Conservation (phyloP, 192 early-diverging fungal genomes). For the Coemansia sp. region DNA sequence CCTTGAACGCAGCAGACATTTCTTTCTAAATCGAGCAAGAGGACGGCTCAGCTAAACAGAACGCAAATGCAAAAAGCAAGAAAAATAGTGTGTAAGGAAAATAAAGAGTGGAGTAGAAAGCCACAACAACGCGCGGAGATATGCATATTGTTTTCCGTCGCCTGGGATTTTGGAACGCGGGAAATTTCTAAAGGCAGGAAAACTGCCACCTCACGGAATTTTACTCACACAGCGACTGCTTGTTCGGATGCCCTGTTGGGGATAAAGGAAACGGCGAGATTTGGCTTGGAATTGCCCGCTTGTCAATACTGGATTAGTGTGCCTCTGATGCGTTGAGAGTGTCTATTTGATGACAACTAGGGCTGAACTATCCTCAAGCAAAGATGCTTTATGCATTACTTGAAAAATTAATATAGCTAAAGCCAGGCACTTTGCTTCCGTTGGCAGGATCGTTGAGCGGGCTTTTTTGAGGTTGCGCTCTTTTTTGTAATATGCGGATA, state of each 20-base stretch:
- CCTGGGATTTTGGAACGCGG: not conserved
- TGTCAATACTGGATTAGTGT: not conserved
- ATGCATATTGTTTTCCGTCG: not conserved
- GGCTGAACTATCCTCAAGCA: too few species aligned
- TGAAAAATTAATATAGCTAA: too few species aligned
- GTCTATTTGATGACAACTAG: too few species aligned
- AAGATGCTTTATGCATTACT: too few species aligned
- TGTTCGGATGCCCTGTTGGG: not conserved
- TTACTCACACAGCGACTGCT: not conserved
- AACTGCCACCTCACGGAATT: slow-evolving; percentile 19
- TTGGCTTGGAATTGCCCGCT: not conserved
- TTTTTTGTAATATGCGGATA: not conserved
- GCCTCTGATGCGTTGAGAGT: too few species aligned
- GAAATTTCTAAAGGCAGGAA: slow-evolving; percentile 10
- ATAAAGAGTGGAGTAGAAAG: slow-evolving; percentile 4
- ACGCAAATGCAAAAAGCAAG: slow-evolving; percentile 4
- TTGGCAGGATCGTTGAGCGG: too few species aligned
- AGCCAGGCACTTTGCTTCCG: too few species aligned
- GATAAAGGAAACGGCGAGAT: not conserved
- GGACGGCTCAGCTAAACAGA: not conserved
- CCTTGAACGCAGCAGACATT: slow-evolving; percentile 47
- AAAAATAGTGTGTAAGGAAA: slow-evolving; percentile 3
- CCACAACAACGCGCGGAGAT: not conserved
- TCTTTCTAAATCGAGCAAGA: not conserved
- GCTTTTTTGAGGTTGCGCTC: too few species aligned